Evolutionary conservation across 2,329 filamentous ascomycete genomes (phyloP).

Genomic region (Colletotrichum liriopes): DNA sequence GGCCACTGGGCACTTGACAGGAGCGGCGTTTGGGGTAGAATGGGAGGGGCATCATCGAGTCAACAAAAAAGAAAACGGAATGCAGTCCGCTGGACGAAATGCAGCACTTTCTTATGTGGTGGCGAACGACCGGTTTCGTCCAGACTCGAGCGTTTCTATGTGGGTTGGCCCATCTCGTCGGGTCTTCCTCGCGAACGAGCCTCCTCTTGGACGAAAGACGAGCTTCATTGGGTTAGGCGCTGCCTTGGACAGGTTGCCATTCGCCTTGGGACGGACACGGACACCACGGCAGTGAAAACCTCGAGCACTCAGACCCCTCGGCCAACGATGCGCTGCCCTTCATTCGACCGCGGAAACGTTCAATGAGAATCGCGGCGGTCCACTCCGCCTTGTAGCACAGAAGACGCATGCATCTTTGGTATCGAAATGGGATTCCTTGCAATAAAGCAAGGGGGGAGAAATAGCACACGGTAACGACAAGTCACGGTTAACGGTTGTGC

Average conservation of each 20-base stretch:
- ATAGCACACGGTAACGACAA: no score
- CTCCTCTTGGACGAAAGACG: constrained; percentile 20
- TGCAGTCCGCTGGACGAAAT: neutral
- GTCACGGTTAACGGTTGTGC: neutral
- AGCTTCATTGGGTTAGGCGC: constrained; percentile 25
- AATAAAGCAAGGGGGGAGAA: neutral
- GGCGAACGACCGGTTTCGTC: constrained; percentile 24
- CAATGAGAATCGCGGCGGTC: constrained; percentile 11
- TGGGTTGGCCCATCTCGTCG: constrained; percentile 36
- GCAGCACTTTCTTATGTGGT: neutral
- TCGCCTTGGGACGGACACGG: constrained; percentile 30
- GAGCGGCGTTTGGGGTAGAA: constrained; percentile 26
- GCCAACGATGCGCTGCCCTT: neutral
- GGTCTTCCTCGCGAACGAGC: constrained; percentile 38
- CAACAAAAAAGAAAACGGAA: constrained; percentile 7
- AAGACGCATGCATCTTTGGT: neutral
- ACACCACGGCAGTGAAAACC: constrained; percentile 22
- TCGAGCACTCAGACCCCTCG: constrained; percentile 26
- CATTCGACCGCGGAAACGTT: neutral
- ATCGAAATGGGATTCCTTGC: neutral
- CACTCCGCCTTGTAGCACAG: neutral
- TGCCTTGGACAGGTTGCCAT: neutral
- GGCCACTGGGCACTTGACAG: constrained; percentile 9
- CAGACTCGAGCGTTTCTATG: constrained; percentile 17
- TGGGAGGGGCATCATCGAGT: neutral